phyloP scores from a whole-genome alignment of 2,329 filamentous ascomycete genomes.

The Didymellaceae sp. region DNA sequence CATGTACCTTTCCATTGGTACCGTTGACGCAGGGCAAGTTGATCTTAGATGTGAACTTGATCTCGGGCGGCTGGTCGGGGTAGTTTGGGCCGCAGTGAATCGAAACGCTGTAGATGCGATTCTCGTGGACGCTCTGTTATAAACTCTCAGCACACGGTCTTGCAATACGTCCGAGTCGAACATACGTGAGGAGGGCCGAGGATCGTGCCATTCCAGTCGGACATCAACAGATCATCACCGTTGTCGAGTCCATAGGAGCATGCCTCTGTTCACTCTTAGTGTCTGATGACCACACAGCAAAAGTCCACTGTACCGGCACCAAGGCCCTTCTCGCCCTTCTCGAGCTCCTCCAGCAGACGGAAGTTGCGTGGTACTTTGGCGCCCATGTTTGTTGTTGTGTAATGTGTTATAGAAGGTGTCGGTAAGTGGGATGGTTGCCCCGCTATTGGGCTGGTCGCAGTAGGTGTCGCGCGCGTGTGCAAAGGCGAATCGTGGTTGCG shows the following conservation, averaged over 20 bases:
- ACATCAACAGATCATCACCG: slow-evolving; percentile 94
- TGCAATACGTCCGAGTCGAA: slow-evolving; percentile 21
- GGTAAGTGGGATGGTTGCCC: slow-evolving; percentile 40
- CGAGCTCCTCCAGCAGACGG: slow-evolving; percentile 92
- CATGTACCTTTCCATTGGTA: slow-evolving; percentile 71
- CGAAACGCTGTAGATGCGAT: slow-evolving; percentile 97
- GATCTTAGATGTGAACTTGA: slow-evolving; percentile 92
- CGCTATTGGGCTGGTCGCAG: slow-evolving; percentile 33
- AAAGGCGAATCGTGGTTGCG: slow-evolving; percentile 3
- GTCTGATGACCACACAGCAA: slow-evolving; percentile 5
- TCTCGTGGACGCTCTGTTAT: slow-evolving; percentile 87
- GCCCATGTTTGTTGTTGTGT: slow-evolving; percentile 54
- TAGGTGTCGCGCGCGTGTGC: slow-evolving; percentile 12
- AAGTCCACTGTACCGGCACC: slow-evolving; percentile 71
- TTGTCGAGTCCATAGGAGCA: slow-evolving; percentile 97
- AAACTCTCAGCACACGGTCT: not conserved
- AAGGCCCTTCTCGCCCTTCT: slow-evolving; percentile 98
- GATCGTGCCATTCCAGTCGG: slow-evolving; percentile 98
- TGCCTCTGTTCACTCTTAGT: slow-evolving; percentile 67
- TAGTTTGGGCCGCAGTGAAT: slow-evolving; percentile 93
- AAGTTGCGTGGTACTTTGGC: slow-evolving; percentile 95
- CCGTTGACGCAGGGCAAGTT: slow-evolving; percentile 94
- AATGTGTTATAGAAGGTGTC: slow-evolving; percentile 17
- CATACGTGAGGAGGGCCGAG: slow-evolving; percentile 93
- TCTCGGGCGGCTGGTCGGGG: slow-evolving; percentile 84